Evolutionary conservation across 2,329 filamentous ascomycete genomes (phyloP).

Genomic region (Penicillium capsulatum): DNA sequence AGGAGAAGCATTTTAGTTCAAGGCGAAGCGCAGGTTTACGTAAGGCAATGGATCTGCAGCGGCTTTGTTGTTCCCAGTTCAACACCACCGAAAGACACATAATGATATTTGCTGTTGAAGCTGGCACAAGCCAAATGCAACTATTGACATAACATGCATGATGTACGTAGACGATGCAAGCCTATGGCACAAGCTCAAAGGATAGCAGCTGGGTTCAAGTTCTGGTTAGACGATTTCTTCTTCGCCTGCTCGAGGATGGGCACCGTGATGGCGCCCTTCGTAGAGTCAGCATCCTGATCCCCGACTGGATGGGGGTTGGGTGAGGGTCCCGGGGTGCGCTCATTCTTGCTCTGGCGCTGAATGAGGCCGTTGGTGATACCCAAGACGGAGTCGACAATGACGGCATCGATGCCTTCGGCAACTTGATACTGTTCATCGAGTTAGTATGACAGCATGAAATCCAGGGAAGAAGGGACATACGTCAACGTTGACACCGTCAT

Average conservation of each 20-base stretch:
- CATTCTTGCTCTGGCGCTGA: constrained; percentile 29
- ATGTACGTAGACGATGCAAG: constrained; percentile 8
- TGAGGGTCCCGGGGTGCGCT: constrained; percentile 24
- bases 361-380: constrained; percentile 89
- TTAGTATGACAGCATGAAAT: background rate
- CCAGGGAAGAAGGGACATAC: too few relatives aligned
- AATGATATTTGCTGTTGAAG: constrained; percentile 21
- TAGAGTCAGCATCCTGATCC: constrained; percentile 1
- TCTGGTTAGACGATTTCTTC: constrained; percentile 9
- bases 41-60: too few relatives aligned
- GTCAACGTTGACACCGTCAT: constrained; percentile 78
- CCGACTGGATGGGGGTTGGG: constrained; percentile 17
- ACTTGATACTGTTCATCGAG: constrained; percentile 66
- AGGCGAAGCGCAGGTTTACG: too few relatives aligned
- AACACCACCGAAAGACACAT: too few relatives aligned
- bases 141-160: constrained; percentile 16
- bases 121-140: constrained; percentile 12
- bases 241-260: constrained; percentile 27
- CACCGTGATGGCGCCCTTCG: constrained; percentile 20
- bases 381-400: constrained; percentile 93
- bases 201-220: constrained; percentile 4
- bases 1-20: too few relatives aligned
- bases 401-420: constrained; percentile 91
- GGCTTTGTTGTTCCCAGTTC: too few relatives aligned
- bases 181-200: constrained; percentile 6